Evolutionary conservation across 441 rosid species (phyloP).

Genomic region (Pelargonium cotyledonis): DNA sequence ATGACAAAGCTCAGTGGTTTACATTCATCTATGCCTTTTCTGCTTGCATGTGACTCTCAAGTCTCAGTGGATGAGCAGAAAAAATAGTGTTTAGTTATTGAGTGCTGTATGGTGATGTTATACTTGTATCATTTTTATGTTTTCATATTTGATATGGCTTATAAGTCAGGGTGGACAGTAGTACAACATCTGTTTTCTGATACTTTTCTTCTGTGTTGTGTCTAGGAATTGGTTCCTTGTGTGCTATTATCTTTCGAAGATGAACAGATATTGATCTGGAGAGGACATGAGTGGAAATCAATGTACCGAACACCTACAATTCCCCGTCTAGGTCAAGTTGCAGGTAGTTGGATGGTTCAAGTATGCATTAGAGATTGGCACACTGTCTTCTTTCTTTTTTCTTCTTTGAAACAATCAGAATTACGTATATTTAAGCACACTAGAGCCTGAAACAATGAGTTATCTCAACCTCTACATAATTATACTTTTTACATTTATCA

Average conservation of each 20-base stretch:
- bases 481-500: too few species aligned
- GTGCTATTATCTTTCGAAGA: conserved; percentile 82
- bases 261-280: conserved; percentile 87
- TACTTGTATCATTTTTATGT: too few species aligned
- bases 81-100: too few species aligned
- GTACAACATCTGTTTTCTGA: background rate
- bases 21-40: too few species aligned
- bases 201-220: background rate
- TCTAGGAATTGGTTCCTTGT: conserved; percentile 84
- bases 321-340: conserved; percentile 27
- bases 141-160: too few species aligned
- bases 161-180: background rate
- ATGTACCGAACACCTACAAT: conserved; percentile 36
- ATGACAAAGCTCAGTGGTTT: too few species aligned
- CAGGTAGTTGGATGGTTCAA: conserved; percentile 16
- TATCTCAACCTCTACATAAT: background rate
- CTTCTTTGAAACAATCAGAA: background rate
- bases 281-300: conserved; percentile 78
- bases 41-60: too few species aligned
- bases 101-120: too few species aligned
- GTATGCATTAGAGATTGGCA: background rate
- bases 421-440: too few species aligned
- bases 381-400: background rate
- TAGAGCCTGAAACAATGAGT: too few species aligned
- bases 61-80: too few species aligned